phyloP scores from a whole-genome alignment of 805 yeast species.

The Candida stauntonica region DNA sequence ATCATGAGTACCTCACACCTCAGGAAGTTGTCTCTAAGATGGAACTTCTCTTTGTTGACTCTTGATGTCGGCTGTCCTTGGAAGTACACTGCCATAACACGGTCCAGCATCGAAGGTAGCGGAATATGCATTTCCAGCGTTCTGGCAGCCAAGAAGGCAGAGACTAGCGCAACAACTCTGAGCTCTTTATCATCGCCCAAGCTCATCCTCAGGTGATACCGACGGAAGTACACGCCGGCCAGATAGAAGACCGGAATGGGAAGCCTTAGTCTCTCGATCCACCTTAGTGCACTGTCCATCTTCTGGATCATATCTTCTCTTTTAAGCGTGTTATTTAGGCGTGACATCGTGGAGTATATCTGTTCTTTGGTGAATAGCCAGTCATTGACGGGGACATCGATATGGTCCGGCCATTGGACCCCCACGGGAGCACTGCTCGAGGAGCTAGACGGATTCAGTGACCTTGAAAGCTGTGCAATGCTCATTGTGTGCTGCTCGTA shows the following conservation, averaged over 20 bases:
- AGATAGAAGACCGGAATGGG: constrained; percentile 2
- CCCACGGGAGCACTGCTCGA: neutral
- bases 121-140: constrained; percentile 18
- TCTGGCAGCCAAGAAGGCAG: constrained; percentile 20
- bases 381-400: constrained; percentile 16
- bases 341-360: constrained; percentile 7
- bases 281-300: constrained; percentile 1
- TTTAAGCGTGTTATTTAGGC: neutral
- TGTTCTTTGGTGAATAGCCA: constrained; percentile 21
- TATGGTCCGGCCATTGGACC: constrained; percentile 18
- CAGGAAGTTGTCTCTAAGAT: constrained; percentile 14
- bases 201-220: constrained; percentile 19
- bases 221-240: constrained; percentile 15
- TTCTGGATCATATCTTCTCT: neutral
- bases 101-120: constrained; percentile 1
- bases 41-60: constrained; percentile 14
- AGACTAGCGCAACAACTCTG: constrained; percentile 4
- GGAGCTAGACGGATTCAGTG: too few species aligned
- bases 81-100: neutral
- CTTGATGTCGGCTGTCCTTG: neutral
- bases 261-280: neutral
- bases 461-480: too few species aligned
- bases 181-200: constrained; percentile 2
- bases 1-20: constrained; percentile 18
- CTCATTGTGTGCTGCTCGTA: too few species aligned